Evolutionary conservation across 352 stramenopile species (phyloP).

Genomic region (Globisporangium orthogonon): DNA sequence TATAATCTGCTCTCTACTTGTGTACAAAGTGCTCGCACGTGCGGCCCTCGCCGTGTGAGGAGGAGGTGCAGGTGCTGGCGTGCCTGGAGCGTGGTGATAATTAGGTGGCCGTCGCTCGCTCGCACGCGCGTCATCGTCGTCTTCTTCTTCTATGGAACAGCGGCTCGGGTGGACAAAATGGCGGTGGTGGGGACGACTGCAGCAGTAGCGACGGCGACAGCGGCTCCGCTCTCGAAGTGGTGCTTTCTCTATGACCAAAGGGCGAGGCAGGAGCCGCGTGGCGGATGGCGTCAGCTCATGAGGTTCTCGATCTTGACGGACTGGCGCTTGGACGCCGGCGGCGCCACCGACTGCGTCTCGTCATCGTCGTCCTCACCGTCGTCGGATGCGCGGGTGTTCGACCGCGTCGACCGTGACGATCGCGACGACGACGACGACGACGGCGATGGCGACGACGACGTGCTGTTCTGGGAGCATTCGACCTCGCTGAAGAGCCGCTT

Average conservation of each 20-base stretch:
- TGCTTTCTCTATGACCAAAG: constrained; percentile 6
- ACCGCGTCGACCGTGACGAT: background rate
- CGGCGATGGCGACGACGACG: background rate
- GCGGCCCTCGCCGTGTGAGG: too few relatives aligned
- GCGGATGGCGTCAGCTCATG: constrained; percentile 20
- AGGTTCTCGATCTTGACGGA: constrained; percentile 31
- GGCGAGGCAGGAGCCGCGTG: too few relatives aligned
- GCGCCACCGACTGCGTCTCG: constrained; percentile 5
- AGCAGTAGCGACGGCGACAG: background rate
- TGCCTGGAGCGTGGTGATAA: constrained; percentile 7
- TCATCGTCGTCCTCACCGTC: constrained; percentile 4
- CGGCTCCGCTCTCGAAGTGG: background rate
- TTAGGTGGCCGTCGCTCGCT: constrained; percentile 1
- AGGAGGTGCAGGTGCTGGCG: background rate
- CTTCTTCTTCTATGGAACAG: constrained; percentile 5
- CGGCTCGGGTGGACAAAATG: background rate
- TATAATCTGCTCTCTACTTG: constrained; percentile 4
- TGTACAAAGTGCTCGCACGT: constrained; percentile 10
- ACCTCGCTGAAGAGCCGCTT: constrained; percentile 48
- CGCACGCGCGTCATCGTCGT: background rate
- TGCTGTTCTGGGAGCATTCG: constrained; percentile 12
- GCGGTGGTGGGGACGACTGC: background rate
- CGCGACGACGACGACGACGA: too few relatives aligned
- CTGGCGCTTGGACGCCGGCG: constrained; percentile 36
- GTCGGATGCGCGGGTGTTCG: background rate